These are phyloP conservation scores for Phialophora verrucosa DNA, from an alignment of 2,329 filamentous ascomycete genomes.

Conservation along the genomic window DNA sequence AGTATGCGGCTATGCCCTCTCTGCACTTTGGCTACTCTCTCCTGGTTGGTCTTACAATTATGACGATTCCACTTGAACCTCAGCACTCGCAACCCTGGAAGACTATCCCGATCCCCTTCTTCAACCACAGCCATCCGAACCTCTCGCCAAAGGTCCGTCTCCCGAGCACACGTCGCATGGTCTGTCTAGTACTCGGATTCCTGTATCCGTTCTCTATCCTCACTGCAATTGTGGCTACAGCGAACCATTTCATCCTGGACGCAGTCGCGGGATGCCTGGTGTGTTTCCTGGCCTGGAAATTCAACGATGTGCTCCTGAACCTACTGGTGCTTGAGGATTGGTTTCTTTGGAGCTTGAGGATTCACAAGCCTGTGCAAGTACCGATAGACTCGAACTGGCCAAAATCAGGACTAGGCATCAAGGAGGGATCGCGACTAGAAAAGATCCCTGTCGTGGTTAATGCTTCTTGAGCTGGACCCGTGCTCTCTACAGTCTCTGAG, in stretches of 20 bases:
- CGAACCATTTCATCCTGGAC: slow-evolving; percentile 75
- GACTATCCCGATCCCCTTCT: slow-evolving; percentile 41
- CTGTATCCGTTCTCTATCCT: slow-evolving; percentile 70
- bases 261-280: slow-evolving; percentile 71
- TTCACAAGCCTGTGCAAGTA: slow-evolving; percentile 64
- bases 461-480: slow-evolving; percentile 8
- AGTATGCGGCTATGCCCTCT: slow-evolving; percentile 78
- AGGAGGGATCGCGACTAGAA: slow-evolving; percentile 19
- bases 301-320: slow-evolving; percentile 64
- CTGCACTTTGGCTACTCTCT: slow-evolving; percentile 78
- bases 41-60: slow-evolving; percentile 72
- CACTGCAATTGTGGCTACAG: slow-evolving; percentile 71
- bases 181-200: slow-evolving; percentile 60
- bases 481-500: neutral
- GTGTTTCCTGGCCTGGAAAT: slow-evolving; percentile 67
- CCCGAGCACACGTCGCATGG: slow-evolving; percentile 58
- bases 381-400: slow-evolving; percentile 6
- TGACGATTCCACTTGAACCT: slow-evolving; percentile 66
- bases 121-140: slow-evolving; percentile 41
- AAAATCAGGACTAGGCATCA: slow-evolving; percentile 3
- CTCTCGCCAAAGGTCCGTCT: slow-evolving; percentile 46
- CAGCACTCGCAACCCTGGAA: slow-evolving; percentile 49
- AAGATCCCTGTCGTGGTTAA: slow-evolving; percentile 4
- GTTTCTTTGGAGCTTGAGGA: slow-evolving; percentile 66
- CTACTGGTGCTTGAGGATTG: slow-evolving; percentile 70